phyloP scores from a whole-genome alignment of 345 rosid species.

The Gossypium longicalyx region DNA sequence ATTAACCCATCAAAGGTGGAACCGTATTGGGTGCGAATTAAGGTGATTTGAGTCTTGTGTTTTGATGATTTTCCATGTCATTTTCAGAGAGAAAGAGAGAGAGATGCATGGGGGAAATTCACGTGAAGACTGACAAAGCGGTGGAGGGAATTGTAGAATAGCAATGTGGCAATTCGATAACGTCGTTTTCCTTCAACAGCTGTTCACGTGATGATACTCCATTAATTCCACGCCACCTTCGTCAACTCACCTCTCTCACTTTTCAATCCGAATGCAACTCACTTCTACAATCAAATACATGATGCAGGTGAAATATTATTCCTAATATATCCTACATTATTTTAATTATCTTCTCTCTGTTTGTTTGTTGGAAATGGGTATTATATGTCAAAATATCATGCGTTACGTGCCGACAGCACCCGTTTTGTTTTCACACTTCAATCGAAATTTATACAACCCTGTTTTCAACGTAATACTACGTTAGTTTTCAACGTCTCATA shows the following conservation, averaged over 20 bases:
- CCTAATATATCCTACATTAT: too few relatives aligned
- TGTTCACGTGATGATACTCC: conserved; percentile 9
- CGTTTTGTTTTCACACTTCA: too few relatives aligned
- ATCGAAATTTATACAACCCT: too few relatives aligned
- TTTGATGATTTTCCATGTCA: neutral
- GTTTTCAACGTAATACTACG: neutral
- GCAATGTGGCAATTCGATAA: neutral
- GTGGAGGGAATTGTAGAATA: neutral
- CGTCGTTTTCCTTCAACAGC: conserved; percentile 15
- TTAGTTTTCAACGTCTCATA: neutral
- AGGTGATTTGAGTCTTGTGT: neutral
- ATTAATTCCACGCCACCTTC: neutral
- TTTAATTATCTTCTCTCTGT: too few relatives aligned
- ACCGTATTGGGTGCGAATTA: neutral
- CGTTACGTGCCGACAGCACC: too few relatives aligned
- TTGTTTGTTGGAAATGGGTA: too few relatives aligned
- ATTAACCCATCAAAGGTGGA: neutral
- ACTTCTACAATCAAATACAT: too few relatives aligned
- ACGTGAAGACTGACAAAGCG: conserved; percentile 19
- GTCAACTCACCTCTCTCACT: neutral
- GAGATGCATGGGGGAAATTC: conserved; percentile 16
- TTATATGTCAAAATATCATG: too few relatives aligned
- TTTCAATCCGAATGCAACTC: too few relatives aligned
- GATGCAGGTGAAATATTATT: too few relatives aligned
- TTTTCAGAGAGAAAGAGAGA: neutral